Conservation (phyloP, 106 monocot genomes). For the Dendrobium nobile region DNA sequence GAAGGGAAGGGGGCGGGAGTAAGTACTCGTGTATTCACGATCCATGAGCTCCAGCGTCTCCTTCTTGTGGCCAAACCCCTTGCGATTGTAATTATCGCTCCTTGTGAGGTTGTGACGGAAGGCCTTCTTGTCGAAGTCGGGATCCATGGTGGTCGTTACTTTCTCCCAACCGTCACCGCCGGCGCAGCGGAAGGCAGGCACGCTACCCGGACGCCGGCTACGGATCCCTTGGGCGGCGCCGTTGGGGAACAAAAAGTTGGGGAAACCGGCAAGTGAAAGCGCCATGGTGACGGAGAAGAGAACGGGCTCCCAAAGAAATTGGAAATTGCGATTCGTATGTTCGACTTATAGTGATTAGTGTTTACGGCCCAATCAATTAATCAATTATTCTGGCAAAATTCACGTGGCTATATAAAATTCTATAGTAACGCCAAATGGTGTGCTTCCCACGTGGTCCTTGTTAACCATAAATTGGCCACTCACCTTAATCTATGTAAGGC, state of each 20-base stretch:
- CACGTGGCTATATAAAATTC: no score
- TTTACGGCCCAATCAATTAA: no score
- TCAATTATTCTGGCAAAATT: no score
- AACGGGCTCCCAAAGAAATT: background rate
- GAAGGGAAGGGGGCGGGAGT: background rate
- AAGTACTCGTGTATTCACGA: conserved; percentile 79
- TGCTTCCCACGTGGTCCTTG: no score
- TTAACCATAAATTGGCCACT: no score
- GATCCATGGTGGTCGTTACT: conserved; percentile 13
- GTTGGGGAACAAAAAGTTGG: conserved; percentile 4
- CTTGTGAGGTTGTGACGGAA: conserved; percentile 86
- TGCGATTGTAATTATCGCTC: conserved; percentile 94
- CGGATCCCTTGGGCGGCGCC: conserved; percentile 11
- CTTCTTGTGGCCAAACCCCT: conserved; percentile 88
- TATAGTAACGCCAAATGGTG: no score
- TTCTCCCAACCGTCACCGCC: conserved; percentile 10
- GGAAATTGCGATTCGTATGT: background rate
- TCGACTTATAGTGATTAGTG: no score
- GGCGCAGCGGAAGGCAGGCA: conserved; percentile 21
- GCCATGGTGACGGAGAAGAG: conserved; percentile 11
- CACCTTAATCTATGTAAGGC: no score
- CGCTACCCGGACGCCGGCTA: background rate
- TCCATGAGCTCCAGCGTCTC: conserved; percentile 88
- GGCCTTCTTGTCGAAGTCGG: conserved; percentile 84
- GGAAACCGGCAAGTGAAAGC: conserved; percentile 14